Base-by-base conservation (phyloP, 441 rosid species). In the Melastoma candidum region DNA sequence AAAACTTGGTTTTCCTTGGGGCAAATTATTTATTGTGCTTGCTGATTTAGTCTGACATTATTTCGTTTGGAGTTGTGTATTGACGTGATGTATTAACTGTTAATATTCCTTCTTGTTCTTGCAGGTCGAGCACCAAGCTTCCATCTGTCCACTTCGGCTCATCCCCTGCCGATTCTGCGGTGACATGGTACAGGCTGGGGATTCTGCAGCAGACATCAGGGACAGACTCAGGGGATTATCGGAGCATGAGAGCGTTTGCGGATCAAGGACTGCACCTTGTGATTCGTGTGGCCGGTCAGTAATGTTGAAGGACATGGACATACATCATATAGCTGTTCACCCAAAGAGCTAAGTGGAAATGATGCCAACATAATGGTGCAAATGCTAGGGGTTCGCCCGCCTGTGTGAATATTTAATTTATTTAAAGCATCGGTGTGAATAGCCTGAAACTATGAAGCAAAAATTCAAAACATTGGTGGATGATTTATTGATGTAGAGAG, bases 301-400 rank as follows among this genome's bases (percentile, higher is more conserved):
- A 59, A 86, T 86, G 98, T 68, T 92, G 72, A 92, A 92, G 71
- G 97, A 92, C 12, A 92, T 88, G 97, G 95, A 85, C 67, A 84
- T 88, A 53, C 98, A 92, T 72, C 95, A 85, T 54, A 61, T 84
- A 29, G 95, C 95, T 2, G 96, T 88, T 55, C 98, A 86, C 60
- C 92, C 71, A 41, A 86, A 80, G 73, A 72, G 80, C 73, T 89
- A 56, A 70, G 43, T 71, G 64, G 62, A 36, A 36, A 36, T 3
- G 41, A 36, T 9, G 41, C 41, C 1, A 36, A 29, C 36, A 29
- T 3, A 29, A 29, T 29, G 36, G 7, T 29, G 36, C 36, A 3
- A 29, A 3, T 29, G 36, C 36, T 29, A 29, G 3, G 36, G 7
- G 22, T 17, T 29, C 36, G 7, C 36, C 36, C 36, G 36, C 36